Base-by-base conservation (phyloP, 768 basidiomycete genomes). In the Pholiota molesta region DNA sequence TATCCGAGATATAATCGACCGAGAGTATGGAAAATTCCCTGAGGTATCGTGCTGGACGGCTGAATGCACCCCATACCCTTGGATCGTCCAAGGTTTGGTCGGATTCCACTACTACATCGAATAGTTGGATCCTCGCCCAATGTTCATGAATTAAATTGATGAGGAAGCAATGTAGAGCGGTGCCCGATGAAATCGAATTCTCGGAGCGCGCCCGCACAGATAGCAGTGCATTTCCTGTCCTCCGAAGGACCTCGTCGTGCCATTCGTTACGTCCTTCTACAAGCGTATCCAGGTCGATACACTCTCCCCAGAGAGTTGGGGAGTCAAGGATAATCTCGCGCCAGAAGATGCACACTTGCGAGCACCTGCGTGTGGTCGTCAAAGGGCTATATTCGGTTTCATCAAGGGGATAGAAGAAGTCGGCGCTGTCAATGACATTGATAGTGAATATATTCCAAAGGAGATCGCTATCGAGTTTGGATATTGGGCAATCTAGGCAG, bases 321-420 rank as follows among this genome's bases (percentile, higher is more conserved):
- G 37, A 60, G 14, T 11, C 37, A 33, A 59, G 49, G 53, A 42
- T 40, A 29, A 54, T 21, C 40, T 55, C 26, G 21, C 40, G 29
- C 47, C 49, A 55, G 39, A 19, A 35, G n/a, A 9, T n/a, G 29
- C 53, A 54, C 16, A 54, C 53, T 35, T 54, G 53, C 5, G 53
- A 54, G 42, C 42, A 44, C 19, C 42, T 44, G 7, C 42, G 42
- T 44, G 19, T 44, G 42, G 19, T 17, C 6, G 42, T 44, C 16
- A 44, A 44, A 21, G 42, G 42, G 16, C 40, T 19, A 42, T n/a
- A 5, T 5, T 17, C 10, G 40, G 40, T 42, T 42, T 13, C 40
- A 13, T 14, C 14, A 5, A 35, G 2, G 40, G 40, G 40, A 16
- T 42, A 42, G n/a, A 21, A 44, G 2, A 44, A 37, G 14, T 37